Evolutionary conservation across 129 eudicot species (phyloP).

Genomic region (Mikania micrantha): DNA sequence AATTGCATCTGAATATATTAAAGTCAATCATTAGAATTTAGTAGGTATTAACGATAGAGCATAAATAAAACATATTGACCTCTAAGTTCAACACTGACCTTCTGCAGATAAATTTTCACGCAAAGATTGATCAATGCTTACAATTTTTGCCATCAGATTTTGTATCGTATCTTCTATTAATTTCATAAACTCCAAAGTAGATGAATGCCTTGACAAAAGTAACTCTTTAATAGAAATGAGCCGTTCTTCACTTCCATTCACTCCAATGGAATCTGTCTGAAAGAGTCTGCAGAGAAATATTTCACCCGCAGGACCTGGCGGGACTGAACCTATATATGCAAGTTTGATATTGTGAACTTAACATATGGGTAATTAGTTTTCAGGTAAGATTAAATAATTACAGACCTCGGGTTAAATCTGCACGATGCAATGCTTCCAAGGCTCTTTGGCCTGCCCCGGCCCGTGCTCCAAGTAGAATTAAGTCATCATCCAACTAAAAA

Average conservation of each 20-base stretch:
- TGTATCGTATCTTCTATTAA: constrained; percentile 58
- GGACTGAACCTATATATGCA: constrained; percentile 45
- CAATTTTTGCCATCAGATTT: constrained; percentile 47
- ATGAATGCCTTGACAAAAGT: constrained; percentile 60
- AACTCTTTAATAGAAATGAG: constrained; percentile 41
- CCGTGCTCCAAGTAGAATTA: constrained; percentile 70
- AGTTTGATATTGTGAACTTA: not conserved
- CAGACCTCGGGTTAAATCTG: constrained; percentile 61
- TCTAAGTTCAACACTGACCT: constrained; percentile 44
- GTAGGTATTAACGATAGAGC: not conserved
- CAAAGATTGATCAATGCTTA: constrained; percentile 47
- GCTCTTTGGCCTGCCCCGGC: constrained; percentile 66
- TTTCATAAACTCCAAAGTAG: constrained; percentile 56
- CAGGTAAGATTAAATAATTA: not conserved
- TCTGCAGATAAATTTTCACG: constrained; percentile 57
- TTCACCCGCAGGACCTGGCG: constrained; percentile 79
- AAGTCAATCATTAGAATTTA: constrained; percentile 10
- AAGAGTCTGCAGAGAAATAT: constrained; percentile 77
- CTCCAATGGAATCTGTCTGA: constrained; percentile 33
- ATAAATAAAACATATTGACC: not conserved
- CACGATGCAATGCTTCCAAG: constrained; percentile 51
- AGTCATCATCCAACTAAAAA: constrained; percentile 72
- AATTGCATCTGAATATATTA: constrained; percentile 48
- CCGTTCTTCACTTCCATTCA: constrained; percentile 36
- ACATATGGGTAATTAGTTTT: not conserved